Percentiles rank a stretch among this genome's conserved stretches.
phyloP scores from a whole-genome alignment of 371 early-diverging fungal genomes.

The Funneliformis caledonium region DNA sequence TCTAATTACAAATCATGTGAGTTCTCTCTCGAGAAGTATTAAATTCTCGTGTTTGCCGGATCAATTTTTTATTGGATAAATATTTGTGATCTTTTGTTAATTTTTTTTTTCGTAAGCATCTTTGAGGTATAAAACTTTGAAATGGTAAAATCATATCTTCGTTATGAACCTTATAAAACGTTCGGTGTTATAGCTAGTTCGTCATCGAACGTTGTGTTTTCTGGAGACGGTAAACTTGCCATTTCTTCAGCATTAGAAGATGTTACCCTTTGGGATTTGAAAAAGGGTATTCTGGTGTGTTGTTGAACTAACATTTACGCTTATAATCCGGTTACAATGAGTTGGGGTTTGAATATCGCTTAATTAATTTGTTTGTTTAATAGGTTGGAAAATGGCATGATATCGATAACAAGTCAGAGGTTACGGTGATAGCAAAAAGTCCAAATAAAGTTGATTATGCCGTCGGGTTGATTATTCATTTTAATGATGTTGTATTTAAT shows the following conservation, averaged over 20 bases:
- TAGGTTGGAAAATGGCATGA: constrained; percentile 77
- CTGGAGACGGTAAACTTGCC: constrained; percentile 70
- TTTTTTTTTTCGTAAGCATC: neutral
- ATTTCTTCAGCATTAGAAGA: constrained; percentile 84
- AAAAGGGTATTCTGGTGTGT: constrained; percentile 76
- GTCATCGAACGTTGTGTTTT: constrained; percentile 71
- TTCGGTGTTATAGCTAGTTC: constrained; percentile 87
- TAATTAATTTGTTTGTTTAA: neutral
- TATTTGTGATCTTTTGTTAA: neutral
- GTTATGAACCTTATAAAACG: constrained; percentile 75
- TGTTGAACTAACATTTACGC: neutral
- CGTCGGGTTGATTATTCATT: constrained; percentile 68
- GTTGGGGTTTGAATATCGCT: neutral
- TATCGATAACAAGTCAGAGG: constrained; percentile 76
- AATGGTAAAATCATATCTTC: constrained; percentile 83
- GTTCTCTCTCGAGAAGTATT: no score
- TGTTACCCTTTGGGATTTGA: constrained; percentile 85
- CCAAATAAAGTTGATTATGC: constrained; percentile 73
- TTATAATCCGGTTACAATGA: neutral
- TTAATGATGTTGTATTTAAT: constrained; percentile 18
- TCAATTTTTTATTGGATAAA: neutral
- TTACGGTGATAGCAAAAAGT: constrained; percentile 74
- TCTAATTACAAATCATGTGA: neutral
- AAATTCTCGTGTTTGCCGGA: neutral
- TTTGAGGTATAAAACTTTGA: constrained; percentile 20